These are phyloP conservation scores for Penicillium sp. DNA, from an alignment of 2,329 filamentous ascomycete genomes.

Conservation along the genomic window DNA sequence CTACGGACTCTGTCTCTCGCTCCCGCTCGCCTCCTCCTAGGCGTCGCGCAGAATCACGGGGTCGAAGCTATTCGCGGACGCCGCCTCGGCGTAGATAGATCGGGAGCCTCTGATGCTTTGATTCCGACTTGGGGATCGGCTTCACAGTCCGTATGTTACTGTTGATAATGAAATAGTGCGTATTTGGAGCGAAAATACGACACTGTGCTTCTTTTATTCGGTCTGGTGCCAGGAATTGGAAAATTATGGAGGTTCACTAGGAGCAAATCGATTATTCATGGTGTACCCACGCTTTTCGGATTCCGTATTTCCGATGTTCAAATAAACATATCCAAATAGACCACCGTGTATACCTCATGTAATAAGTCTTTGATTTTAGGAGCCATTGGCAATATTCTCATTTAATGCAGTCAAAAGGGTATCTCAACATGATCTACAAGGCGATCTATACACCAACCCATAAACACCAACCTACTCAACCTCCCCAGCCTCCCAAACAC, in stretches of 20 bases:
- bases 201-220: slow-evolving; percentile 1
- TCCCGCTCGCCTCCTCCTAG: slow-evolving; percentile 20
- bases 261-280: background rate
- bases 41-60: slow-evolving; percentile 17
- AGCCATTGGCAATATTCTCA: background rate
- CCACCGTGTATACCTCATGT: background rate
- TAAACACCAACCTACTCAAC: slow-evolving; percentile 2
- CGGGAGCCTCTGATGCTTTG: background rate
- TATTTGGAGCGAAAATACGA: slow-evolving; percentile 2
- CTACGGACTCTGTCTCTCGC: slow-evolving; percentile 15
- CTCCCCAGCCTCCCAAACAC: slow-evolving; percentile 57
- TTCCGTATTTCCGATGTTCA: background rate
- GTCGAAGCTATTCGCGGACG: slow-evolving; percentile 20
- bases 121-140: background rate
- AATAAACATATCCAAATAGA: background rate
- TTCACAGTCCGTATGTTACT: background rate
- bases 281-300: background rate
- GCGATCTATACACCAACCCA: background rate
- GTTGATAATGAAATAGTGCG: slow-evolving; percentile 5
- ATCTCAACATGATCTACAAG: slow-evolving; percentile 10
- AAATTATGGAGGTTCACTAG: background rate
- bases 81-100: slow-evolving; percentile 16
- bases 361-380: background rate
- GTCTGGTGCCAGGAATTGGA: background rate
- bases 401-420: slow-evolving; percentile 10